Conservation (phyloP, 345 rosid genomes). For the Abelmoschus esculentus region DNA sequence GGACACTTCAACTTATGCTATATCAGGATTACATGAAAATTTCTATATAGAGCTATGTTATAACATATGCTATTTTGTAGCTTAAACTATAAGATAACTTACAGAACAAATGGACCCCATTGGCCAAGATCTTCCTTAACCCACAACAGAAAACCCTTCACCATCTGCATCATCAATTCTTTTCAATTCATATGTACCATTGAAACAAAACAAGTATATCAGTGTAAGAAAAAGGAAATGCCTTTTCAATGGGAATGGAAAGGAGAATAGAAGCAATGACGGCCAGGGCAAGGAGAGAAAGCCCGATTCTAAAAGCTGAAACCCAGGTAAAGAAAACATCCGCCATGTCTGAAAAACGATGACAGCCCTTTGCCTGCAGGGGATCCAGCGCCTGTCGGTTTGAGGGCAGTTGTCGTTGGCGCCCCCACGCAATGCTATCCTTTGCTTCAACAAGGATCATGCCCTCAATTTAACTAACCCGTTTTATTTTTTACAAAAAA, state of each 20-base stretch:
- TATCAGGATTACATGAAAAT: too few relatives aligned
- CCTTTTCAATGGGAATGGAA: conserved; percentile 4
- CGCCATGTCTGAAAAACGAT: not conserved
- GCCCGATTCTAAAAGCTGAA: conserved; percentile 2
- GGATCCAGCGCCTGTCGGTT: too few relatives aligned
- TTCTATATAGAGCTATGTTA: not conserved
- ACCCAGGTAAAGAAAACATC: not conserved
- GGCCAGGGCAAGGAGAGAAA: not conserved
- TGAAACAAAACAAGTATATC: too few relatives aligned
- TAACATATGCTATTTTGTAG: too few relatives aligned
- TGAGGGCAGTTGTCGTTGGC: too few relatives aligned
- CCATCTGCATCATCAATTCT: not conserved
- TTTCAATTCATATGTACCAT: too few relatives aligned
- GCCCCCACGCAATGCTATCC: too few relatives aligned
- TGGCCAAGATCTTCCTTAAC: conserved; percentile 1
- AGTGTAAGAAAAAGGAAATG: not conserved
- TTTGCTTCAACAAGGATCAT: too few relatives aligned
- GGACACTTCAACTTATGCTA: too few relatives aligned
- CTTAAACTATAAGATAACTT: not conserved
- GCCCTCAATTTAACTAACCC: too few relatives aligned
- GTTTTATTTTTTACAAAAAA: too few relatives aligned
- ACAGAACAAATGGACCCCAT: conserved; percentile 2
- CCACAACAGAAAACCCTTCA: conserved; percentile 1
- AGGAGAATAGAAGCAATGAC: not conserved
- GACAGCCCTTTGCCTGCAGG: not conserved